Conservation (phyloP, 495 filamentous ascomycete genomes). For the Podospora sp. region DNA sequence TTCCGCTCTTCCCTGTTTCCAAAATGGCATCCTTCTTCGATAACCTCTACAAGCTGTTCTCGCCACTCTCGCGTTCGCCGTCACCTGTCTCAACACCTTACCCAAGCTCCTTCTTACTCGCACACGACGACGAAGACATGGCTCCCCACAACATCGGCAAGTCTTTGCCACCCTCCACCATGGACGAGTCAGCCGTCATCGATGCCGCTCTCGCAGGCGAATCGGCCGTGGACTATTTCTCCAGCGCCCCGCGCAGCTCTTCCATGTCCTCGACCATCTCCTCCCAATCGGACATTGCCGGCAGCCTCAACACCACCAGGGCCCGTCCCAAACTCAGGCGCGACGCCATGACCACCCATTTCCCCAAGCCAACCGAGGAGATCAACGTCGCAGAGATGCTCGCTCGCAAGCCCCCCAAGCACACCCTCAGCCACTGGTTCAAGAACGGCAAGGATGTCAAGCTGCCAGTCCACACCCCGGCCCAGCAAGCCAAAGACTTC, state of each 20-base stretch:
- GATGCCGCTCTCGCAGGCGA: neutral
- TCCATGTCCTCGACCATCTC: conserved; percentile 24
- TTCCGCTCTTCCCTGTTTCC: neutral
- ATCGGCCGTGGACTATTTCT: conserved; percentile 19
- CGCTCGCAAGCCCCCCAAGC: conserved; percentile 39
- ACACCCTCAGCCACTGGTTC: conserved; percentile 42
- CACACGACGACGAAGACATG: neutral
- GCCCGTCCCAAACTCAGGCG: conserved; percentile 23
- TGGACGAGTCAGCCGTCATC: conserved; percentile 15
- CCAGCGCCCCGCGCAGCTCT: conserved; percentile 22
- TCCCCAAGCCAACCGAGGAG: conserved; percentile 37
- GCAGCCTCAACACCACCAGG: conserved; percentile 17
- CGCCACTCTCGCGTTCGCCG: neutral
- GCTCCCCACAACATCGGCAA: neutral
- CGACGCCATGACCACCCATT: conserved; percentile 36
- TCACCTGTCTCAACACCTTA: neutral
- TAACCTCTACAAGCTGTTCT: conserved; percentile 3
- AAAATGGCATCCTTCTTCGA: conserved; percentile 19
- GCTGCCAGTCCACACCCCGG: conserved; percentile 16
- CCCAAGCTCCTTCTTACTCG: conserved; percentile 3
- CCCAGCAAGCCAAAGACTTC: conserved; percentile 36
- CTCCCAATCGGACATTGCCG: conserved; percentile 5
- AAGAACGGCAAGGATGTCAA: conserved; percentile 34
- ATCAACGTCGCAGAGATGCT: conserved; percentile 45
- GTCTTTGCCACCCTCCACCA: neutral